Conservation (phyloP, 129 eudicot species). For the Glebionis coronaria region DNA sequence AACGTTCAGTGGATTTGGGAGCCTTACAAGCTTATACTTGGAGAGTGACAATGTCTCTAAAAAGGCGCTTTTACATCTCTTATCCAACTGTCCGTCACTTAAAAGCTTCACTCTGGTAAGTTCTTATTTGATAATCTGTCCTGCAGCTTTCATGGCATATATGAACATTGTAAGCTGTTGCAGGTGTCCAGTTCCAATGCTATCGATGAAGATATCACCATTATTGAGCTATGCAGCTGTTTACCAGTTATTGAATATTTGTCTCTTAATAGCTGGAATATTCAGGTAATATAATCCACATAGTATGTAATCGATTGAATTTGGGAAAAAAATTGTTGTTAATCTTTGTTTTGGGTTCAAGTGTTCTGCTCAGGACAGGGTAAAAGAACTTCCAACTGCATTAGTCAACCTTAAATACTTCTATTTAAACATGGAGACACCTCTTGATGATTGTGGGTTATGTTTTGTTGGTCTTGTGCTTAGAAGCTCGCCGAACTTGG, state of each 20-base stretch:
- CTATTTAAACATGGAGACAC: background rate
- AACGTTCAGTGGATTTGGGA: slow-evolving; percentile 1
- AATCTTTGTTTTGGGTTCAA: slow-evolving; percentile 5
- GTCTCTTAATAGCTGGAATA: background rate
- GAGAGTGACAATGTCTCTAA: background rate
- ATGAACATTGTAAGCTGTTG: background rate
- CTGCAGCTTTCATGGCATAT: background rate
- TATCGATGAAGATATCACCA: background rate
- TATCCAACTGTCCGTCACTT: slow-evolving; percentile 8
- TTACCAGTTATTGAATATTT: slow-evolving; percentile 11
- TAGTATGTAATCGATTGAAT: background rate
- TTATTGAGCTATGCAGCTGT: slow-evolving; percentile 13
- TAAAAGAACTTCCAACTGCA: slow-evolving; percentile 11
- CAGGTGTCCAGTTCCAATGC: background rate
- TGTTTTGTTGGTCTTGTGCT: background rate
- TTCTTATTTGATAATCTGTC: background rate
- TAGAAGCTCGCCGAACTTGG: slow-evolving; percentile 14
- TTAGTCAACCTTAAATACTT: slow-evolving; percentile 19
- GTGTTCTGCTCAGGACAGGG: background rate
- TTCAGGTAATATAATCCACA: slow-evolving; percentile 6
- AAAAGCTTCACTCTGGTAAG: slow-evolving; percentile 1
- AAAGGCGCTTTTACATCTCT: background rate
- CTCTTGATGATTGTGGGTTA: background rate
- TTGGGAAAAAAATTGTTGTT: background rate
- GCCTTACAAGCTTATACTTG: slow-evolving; percentile 8